A percentile compares a stretch with the other conserved stretches of the same genome.
Conservation (phyloP, 768 basidiomycete species). For the Crepidotus variabilis region DNA sequence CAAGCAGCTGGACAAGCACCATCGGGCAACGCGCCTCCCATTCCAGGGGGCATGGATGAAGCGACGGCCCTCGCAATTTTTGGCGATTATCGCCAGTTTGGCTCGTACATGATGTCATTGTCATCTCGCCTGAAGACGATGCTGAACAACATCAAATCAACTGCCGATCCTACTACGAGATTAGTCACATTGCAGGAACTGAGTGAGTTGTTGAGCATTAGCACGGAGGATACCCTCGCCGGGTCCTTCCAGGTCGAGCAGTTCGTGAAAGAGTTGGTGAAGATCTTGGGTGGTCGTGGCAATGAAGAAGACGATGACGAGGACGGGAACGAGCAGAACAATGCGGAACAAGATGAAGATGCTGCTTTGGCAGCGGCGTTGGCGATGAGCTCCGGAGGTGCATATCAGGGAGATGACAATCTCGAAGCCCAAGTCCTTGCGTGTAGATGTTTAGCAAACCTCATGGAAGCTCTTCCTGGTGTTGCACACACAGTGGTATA, state of each 20-base stretch:
- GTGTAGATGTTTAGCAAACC: slow-evolving; percentile 93
- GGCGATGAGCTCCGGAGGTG: slow-evolving; percentile 71
- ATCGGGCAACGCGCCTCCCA: slow-evolving; percentile 36
- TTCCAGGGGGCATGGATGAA: slow-evolving; percentile 60
- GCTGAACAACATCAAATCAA: slow-evolving; percentile 82
- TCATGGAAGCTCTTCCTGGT: slow-evolving; percentile 98
- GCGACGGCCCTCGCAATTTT: slow-evolving; percentile 75
- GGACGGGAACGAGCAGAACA: slow-evolving; percentile 65
- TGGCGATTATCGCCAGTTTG: slow-evolving; percentile 83
- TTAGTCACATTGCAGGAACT: slow-evolving; percentile 91
- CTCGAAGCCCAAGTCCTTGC: slow-evolving; percentile 94
- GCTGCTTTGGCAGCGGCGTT: slow-evolving; percentile 85
- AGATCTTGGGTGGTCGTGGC: slow-evolving; percentile 81
- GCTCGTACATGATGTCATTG: slow-evolving; percentile 90
- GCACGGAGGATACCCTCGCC: slow-evolving; percentile 94
- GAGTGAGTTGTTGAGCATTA: slow-evolving; percentile 91
- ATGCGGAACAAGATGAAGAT: slow-evolving; percentile 72
- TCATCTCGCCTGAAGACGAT: slow-evolving; percentile 86
- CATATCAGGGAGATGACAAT: slow-evolving; percentile 77
- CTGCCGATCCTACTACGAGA: slow-evolving; percentile 81
- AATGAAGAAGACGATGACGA: slow-evolving; percentile 69
- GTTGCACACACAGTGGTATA: slow-evolving; percentile 97
- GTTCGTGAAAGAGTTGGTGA: slow-evolving; percentile 89
- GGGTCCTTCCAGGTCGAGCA: slow-evolving; percentile 94
- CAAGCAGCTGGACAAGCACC: slow-evolving; percentile 37